Base-by-base conservation (phyloP, 129 eudicot genomes). In the Tagetes erecta region DNA sequence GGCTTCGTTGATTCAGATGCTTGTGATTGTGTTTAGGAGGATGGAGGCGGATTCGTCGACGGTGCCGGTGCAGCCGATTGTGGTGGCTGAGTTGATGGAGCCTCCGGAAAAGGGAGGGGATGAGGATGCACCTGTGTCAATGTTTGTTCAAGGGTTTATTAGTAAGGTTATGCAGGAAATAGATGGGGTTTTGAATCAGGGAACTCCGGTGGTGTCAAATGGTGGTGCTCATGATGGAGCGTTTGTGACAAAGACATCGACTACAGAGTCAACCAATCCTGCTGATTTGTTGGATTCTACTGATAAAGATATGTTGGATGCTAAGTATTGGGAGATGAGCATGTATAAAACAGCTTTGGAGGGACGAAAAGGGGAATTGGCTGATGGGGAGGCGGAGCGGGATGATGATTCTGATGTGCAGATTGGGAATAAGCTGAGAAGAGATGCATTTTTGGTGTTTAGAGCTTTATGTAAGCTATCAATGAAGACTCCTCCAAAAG, bases 321-420 rank as follows among this genome's bases (percentile, higher is more conserved):
- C 98, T 0, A 94, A 94, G 84, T 94, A 94, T 73, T 94, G 98
- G 98, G 98, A 94, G 87, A 90, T 94, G 81, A 94, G 98, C 74
- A 94, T 94, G 98, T 94, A 94, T 82, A 94, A 94, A 84, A 86
- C 98, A 0, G 98, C 98, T 2, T 80, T 94, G 79, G 98, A 94
- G 84, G 98, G 97, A 62, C 77, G 98, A 67, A 94, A 94, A 80
- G 98, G 98, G 80, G 98, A 94, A 73, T 83, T 94, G 86, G 95
- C 88, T 3, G 98, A 90, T 51, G 98, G 95, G 40, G 96, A 87
- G 47, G 84, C 34, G 68, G 98, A 88, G 80, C 83, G 96, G 77
- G 98, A 94, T 5, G 98, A 94, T 80, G 98, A 94, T 81, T 39
- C 83, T 85, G 98, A 94, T 82, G 96, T 94, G 82, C 98, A 94